Conservation (phyloP, 352 stramenopile species). For the Pythium dissimile region DNA sequence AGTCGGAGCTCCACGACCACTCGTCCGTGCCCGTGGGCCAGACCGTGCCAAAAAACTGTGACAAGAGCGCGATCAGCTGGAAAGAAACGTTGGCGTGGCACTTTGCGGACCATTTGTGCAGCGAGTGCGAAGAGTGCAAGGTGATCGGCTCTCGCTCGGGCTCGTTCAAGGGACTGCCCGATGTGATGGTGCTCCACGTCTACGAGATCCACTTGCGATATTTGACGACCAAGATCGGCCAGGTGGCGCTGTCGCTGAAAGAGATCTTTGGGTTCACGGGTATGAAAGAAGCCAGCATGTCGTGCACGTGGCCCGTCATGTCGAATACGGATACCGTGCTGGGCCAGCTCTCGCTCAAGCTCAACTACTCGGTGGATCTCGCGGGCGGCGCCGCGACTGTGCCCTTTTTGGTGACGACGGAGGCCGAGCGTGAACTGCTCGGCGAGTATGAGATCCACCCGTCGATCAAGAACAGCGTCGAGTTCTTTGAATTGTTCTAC, state of each 20-base stretch:
- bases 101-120: constrained; percentile 75
- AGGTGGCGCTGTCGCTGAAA: constrained; percentile 66
- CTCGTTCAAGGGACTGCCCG: constrained; percentile 66
- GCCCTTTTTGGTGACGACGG: constrained; percentile 70
- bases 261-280: constrained; percentile 73
- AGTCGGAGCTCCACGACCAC: constrained; percentile 79
- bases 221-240: constrained; percentile 81
- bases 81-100: constrained; percentile 73
- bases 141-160: constrained; percentile 52
- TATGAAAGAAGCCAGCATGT: constrained; percentile 54
- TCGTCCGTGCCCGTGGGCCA: constrained; percentile 69
- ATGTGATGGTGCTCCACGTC: constrained; percentile 80
- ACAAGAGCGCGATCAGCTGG: constrained; percentile 69
- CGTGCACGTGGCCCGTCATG: constrained; percentile 70
- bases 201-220: constrained; percentile 84
- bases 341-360: constrained; percentile 60
- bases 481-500: constrained; percentile 74
- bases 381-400: constrained; percentile 36
- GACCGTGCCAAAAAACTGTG: constrained; percentile 59
- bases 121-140: constrained; percentile 64
- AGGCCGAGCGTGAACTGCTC: constrained; percentile 58
- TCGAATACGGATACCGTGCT: constrained; percentile 62
- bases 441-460: constrained; percentile 66
- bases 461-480: constrained; percentile 38
- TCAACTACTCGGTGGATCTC: constrained; percentile 64